phyloP scores from a whole-genome alignment of 2,329 filamentous ascomycete genomes.

The Massarina eburnea region DNA sequence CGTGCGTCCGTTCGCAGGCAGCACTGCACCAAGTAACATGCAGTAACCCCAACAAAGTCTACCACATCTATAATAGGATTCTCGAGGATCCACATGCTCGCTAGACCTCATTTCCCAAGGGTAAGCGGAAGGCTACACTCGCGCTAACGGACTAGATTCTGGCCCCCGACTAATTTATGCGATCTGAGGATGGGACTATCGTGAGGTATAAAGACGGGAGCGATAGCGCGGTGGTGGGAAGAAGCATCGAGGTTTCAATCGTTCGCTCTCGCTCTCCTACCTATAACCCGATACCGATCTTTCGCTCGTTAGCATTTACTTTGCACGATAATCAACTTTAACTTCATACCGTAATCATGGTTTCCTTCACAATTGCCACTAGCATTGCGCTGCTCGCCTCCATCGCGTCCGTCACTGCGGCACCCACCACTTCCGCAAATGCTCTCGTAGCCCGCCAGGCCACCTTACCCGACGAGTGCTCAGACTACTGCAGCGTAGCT shows the following conservation, averaged over 20 bases:
- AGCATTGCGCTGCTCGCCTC: constrained; percentile 17
- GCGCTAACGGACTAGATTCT: neutral
- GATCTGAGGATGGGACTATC: neutral
- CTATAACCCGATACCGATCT: neutral
- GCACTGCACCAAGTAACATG: neutral
- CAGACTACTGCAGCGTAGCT: constrained; percentile 21
- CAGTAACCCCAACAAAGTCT: neutral
- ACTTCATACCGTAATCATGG: constrained; percentile 15
- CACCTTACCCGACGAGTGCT: constrained; percentile 13
- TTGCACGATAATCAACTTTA: no score
- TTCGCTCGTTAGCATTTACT: constrained; percentile 6
- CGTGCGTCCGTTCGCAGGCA: neutral
- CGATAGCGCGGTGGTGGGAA: neutral
- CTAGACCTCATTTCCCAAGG: neutral
- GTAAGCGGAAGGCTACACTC: neutral
- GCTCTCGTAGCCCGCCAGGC: constrained; percentile 13
- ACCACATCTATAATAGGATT: neutral
- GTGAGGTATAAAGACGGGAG: constrained; percentile 1
- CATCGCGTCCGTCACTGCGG: constrained; percentile 4
- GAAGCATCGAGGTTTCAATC: constrained; percentile 1
- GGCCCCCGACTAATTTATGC: neutral
- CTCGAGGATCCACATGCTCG: neutral
- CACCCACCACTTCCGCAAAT: constrained; percentile 6
- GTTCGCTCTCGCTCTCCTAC: neutral
- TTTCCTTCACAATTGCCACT: constrained; percentile 15